Evolutionary conservation across 1,139 yeast species (phyloP), one percentile per base, ranked within the genome.

Genomic region (Geotrichum fermentans): DNA sequence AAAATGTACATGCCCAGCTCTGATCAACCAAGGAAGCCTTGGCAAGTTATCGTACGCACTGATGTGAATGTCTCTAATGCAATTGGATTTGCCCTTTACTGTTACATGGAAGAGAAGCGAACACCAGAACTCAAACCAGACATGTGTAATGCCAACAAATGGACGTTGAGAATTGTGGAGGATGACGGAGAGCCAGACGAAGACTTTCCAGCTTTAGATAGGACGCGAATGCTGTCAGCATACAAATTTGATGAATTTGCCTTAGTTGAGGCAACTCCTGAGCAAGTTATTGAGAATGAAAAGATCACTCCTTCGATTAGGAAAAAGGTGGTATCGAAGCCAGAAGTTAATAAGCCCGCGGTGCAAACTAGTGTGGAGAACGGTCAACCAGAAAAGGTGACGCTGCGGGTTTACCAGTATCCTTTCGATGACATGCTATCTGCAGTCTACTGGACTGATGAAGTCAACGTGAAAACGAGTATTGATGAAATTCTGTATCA

Each of bases 181-280:
- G 76, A 72, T 16, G 75, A 72, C 50, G 76, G 76, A 18, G 73
- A 69, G 50, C 72, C 73, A 0, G 76, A 72, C 50, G 73, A 69
- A 35, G 76, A 72, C 52, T 73, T 72, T 50, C 76, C 76, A 0
- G 74, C 76, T 0, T 57, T 72, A 26, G 75, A 72, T 47, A 58
- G 76, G 22, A 61, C 66, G 5, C 54, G 76, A 28, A 61, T 65
- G 18, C 61, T 72, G 10, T 65, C 71, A 7, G 69, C 72, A 5
- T 73, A 69, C 52, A 63, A 71, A 6, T 72, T 69, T 50, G 75
- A 72, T 47, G 75, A 72, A 53, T 70, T 73, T 59, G 76, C 76
- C 6, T 55, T 72, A 29, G 74, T 72, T 1, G 59, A 58, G 43
- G 74, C 74, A 1, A 62, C 71, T 4, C 60, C 64, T 4, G 60